A percentile compares a stretch with the other conserved stretches of the same genome.
These are phyloP conservation scores for Alopecurus myosuroides DNA, from an alignment of 176 grass and related monocot species.

Conservation along the genomic window DNA sequence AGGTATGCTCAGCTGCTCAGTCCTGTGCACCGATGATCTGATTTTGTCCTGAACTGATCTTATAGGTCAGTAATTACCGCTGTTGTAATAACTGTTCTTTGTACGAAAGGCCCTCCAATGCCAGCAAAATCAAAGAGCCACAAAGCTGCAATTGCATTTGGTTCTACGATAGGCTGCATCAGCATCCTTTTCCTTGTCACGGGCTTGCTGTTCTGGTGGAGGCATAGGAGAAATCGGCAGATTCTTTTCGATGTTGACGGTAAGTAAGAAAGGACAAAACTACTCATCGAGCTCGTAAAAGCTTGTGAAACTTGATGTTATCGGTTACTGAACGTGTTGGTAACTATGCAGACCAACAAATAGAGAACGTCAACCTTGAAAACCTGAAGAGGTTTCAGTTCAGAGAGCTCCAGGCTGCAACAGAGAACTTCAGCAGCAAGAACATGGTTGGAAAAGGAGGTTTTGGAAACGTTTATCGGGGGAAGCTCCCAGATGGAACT, in stretches of 20 bases:
- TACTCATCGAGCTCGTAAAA: not conserved
- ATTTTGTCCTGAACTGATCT: not conserved
- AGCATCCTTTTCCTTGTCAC: conserved; percentile 39
- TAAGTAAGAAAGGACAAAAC: conserved; percentile 30
- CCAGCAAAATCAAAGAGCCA: conserved; percentile 41
- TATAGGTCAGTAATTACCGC: not conserved
- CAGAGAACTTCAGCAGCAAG: conserved; percentile 75
- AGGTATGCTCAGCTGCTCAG: conserved; percentile 43
- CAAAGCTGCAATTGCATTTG: conserved; percentile 57
- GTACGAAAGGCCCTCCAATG: conserved; percentile 30
- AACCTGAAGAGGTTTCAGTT: conserved; percentile 73
- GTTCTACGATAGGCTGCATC: conserved; percentile 47
- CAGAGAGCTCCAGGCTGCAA: conserved; percentile 76
- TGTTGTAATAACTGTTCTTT: conserved; percentile 18
- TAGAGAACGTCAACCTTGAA: conserved; percentile 51
- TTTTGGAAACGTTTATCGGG: conserved; percentile 73
- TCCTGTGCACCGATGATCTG: not conserved
- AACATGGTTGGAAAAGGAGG: conserved; percentile 76
- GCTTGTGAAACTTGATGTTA: not conserved
- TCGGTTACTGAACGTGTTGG: conserved; percentile 12
- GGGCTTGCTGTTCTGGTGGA: conserved; percentile 71
- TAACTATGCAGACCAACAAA: conserved; percentile 52
- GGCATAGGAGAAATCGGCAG: conserved; percentile 36
- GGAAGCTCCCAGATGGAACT: conserved; percentile 60
- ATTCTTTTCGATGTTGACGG: conserved; percentile 57